A percentile compares a stretch with the other conserved stretches of the same genome.
Conservation (phyloP, 495 filamentous ascomycete species). For the Recurvomyces mirabilis region DNA sequence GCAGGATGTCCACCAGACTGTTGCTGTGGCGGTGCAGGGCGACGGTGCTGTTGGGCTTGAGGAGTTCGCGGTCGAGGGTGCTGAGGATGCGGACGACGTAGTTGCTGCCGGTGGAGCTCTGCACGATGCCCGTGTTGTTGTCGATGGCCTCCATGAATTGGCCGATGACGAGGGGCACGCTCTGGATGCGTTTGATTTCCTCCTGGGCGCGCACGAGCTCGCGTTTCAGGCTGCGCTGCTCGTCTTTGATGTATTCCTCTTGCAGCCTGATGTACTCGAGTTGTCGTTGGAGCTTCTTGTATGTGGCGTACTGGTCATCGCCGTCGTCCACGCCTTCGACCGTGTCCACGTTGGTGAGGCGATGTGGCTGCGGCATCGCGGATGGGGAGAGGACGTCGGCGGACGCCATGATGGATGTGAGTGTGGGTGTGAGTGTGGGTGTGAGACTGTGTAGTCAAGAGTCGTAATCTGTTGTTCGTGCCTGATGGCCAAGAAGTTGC, state of each 20-base stretch:
- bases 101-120: constrained; percentile 95
- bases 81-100: constrained; percentile 98
- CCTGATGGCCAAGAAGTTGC: no score
- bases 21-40: constrained; percentile 97
- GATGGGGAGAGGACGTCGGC: constrained; percentile 69
- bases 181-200: constrained; percentile 99
- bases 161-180: constrained; percentile 92
- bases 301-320: constrained; percentile 83
- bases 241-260: constrained; percentile 99
- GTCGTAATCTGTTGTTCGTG: no score
- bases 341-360: constrained; percentile 64
- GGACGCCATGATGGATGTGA: constrained; percentile 44
- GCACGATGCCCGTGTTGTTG: constrained; percentile 97
- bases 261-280: constrained; percentile 95
- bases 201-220: constrained; percentile 96
- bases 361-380: constrained; percentile 59
- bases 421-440: not conserved
- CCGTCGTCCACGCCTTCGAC: constrained; percentile 74
- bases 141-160: constrained; percentile 99
- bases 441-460: not conserved
- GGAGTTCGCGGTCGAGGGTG: constrained; percentile 91
- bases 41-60: constrained; percentile 95
- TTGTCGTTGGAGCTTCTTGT: constrained; percentile 92
- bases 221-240: constrained; percentile 93
- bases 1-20: constrained; percentile 93